Percentiles rank a stretch among this genome's conserved stretches.
Conservation (phyloP, 192 early-diverging fungal species). For the Paraglomus brasilianum region DNA sequence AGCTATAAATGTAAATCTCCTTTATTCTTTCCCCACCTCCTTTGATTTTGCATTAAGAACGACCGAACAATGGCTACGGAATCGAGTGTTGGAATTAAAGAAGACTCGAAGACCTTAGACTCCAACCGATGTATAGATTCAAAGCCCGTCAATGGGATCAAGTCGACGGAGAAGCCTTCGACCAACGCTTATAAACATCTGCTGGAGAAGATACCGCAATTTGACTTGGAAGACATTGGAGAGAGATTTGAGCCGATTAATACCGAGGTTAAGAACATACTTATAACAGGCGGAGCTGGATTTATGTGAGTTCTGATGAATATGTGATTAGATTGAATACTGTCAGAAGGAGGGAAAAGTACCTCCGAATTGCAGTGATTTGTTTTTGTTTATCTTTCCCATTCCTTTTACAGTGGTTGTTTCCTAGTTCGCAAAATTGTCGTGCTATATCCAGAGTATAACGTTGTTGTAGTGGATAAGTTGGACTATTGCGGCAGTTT, state of each 20-base stretch:
- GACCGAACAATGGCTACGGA: too few relatives aligned
- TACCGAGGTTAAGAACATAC: conserved; percentile 53
- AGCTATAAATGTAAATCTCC: too few relatives aligned
- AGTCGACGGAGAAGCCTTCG: conserved; percentile 10
- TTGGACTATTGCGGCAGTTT: conserved; percentile 77
- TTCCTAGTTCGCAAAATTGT: conserved; percentile 63
- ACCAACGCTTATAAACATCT: neutral
- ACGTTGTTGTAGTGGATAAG: conserved; percentile 68
- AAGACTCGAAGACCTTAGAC: too few relatives aligned
- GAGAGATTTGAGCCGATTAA: conserved; percentile 19
- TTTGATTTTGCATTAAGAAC: too few relatives aligned
- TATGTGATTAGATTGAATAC: neutral
- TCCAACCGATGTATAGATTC: too few relatives aligned
- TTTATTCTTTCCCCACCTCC: too few relatives aligned
- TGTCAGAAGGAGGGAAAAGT: neutral
- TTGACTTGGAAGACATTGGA: conserved; percentile 45
- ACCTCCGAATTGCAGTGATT: neutral
- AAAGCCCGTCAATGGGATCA: too few relatives aligned
- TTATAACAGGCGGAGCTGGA: conserved; percentile 82
- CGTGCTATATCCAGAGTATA: conserved; percentile 64
- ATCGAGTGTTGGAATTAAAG: too few relatives aligned
- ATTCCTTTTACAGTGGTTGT: conserved; percentile 52
- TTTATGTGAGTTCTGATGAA: conserved; percentile 63
- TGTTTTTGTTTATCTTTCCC: conserved; percentile 5
- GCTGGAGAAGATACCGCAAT: conserved; percentile 28